Percentiles rank a stretch among this genome's conserved stretches.
Conservation (phyloP, 805 yeast species). For the Wickerhamiella sergipiensis region DNA sequence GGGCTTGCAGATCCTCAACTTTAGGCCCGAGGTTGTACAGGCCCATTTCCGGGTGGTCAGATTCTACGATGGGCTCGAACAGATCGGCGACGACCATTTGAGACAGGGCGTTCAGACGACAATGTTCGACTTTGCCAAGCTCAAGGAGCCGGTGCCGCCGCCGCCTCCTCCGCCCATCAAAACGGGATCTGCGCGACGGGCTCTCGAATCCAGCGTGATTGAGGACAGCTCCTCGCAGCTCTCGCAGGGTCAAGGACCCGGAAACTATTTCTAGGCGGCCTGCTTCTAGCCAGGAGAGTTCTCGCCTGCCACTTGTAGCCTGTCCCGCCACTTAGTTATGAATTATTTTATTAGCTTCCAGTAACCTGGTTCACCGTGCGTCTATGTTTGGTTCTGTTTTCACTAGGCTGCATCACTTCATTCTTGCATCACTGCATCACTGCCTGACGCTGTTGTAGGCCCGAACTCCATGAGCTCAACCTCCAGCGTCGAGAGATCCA, state of each 20-base stretch:
- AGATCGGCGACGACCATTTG: constrained; percentile 6
- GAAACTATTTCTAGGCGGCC: background rate
- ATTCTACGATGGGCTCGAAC: constrained; percentile 36
- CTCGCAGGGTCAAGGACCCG: background rate
- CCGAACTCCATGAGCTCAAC: constrained; percentile 32
- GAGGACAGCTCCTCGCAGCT: background rate
- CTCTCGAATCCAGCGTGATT: background rate
- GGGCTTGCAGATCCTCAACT: constrained; percentile 72
- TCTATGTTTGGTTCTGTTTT: no score
- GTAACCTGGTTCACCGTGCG: no score
- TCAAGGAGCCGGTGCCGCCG: background rate
- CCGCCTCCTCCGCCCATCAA: background rate
- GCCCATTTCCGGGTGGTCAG: constrained; percentile 58
- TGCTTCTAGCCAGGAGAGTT: no score
- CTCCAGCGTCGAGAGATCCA: constrained; percentile 45
- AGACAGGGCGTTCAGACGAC: constrained; percentile 4
- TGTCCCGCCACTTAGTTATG: no score
- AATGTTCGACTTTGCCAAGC: background rate
- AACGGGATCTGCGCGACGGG: background rate
- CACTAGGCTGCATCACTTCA: no score
- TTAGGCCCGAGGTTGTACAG: constrained; percentile 45
- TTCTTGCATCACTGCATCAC: no score
- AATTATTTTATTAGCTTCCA: background rate
- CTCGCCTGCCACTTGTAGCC: no score
- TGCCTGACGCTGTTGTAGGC: no score